A percentile compares a stretch with the other conserved stretches of the same genome.
Conservation (phyloP, 1,139 yeast species). For the Casaregolazyma lundiana region DNA sequence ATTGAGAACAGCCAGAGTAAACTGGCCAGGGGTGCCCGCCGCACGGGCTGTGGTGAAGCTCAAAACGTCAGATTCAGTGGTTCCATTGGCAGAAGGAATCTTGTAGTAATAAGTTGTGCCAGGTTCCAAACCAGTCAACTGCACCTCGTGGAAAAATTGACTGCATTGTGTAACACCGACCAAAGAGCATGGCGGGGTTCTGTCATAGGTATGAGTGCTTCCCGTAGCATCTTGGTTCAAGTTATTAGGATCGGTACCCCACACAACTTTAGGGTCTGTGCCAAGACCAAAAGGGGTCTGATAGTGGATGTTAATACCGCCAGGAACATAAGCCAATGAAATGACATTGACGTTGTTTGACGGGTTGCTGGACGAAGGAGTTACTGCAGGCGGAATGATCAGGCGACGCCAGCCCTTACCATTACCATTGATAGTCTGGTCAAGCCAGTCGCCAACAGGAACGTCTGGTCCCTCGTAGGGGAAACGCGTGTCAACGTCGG, state of each 20-base stretch:
- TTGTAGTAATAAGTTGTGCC: conserved; percentile 30
- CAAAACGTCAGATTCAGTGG: neutral
- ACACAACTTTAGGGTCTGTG: conserved; percentile 12
- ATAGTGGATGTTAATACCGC: conserved; percentile 15
- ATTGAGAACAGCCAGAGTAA: conserved; percentile 16
- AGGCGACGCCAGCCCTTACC: conserved; percentile 15
- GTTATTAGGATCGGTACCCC: conserved; percentile 10
- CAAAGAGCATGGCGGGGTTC: conserved; percentile 3
- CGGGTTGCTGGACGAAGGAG: conserved; percentile 12
- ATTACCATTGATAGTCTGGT: conserved; percentile 14
- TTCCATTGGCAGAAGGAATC: conserved; percentile 18
- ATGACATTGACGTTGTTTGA: conserved; percentile 16
- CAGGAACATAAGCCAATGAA: conserved; percentile 13
- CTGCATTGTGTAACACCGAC: conserved; percentile 23
- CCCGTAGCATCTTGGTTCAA: conserved; percentile 12
- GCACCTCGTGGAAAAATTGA: conserved; percentile 29
- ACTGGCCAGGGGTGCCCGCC: conserved; percentile 14
- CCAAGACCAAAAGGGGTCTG: conserved; percentile 18
- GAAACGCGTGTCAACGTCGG: conserved; percentile 16
- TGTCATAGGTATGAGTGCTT: conserved; percentile 10
- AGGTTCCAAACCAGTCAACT: conserved; percentile 25
- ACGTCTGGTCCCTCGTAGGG: conserved; percentile 16
- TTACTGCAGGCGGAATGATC: conserved; percentile 15
- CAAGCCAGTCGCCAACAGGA: conserved; percentile 15
- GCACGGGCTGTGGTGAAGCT: conserved; percentile 20